phyloP scores from a whole-genome alignment of 192 early-diverging fungal species.

The Chytriomyces confervae region DNA sequence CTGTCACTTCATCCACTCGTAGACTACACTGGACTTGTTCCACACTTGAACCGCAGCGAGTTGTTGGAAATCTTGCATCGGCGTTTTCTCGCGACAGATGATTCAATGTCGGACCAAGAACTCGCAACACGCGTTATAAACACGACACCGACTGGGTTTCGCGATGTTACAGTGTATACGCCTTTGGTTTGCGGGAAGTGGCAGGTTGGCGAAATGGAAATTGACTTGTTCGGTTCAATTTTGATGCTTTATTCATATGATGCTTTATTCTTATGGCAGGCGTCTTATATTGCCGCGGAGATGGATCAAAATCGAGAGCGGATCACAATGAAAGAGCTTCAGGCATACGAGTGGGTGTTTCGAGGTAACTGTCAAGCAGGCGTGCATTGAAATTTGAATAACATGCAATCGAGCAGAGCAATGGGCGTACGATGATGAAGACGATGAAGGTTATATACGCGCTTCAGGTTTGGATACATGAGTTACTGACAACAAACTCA shows the following conservation, averaged over 20 bases:
- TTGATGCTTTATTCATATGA: no score
- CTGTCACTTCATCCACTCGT: slow-evolving; percentile 18
- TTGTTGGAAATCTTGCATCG: not conserved
- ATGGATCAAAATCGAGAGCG: not conserved
- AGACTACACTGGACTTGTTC: slow-evolving; percentile 6
- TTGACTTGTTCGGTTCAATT: no score
- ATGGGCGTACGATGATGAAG: no score
- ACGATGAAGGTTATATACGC: no score
- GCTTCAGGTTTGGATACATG: no score
- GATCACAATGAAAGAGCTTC: slow-evolving; percentile 21
- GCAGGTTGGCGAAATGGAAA: no score
- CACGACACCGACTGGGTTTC: not conserved
- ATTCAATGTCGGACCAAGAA: not conserved
- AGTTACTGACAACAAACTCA: no score
- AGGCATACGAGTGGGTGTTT: slow-evolving; percentile 21
- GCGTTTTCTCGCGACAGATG: not conserved
- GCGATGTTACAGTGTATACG: not conserved
- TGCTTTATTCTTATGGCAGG: not conserved
- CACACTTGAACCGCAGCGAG: not conserved
- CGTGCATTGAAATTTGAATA: no score
- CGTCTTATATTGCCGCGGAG: slow-evolving; percentile 34
- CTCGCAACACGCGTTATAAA: not conserved
- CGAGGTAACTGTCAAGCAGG: no score
- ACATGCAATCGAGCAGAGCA: no score
- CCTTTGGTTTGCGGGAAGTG: not conserved